phyloP scores from a whole-genome alignment of 352 stramenopile species.

The Globisporangium camurandrum region DNA sequence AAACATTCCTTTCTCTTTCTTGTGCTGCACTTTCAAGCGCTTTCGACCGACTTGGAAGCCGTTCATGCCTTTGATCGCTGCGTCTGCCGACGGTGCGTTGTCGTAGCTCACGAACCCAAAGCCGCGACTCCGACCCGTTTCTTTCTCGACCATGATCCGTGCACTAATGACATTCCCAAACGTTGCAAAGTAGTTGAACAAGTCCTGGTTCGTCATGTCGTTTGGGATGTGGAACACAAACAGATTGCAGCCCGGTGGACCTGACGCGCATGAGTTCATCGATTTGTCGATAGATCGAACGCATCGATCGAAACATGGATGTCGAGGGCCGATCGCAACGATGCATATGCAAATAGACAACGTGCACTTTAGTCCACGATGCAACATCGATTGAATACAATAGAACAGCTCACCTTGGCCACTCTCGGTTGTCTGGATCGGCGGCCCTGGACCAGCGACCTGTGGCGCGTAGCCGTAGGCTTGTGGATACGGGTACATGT shows the following conservation, averaged over 20 bases:
- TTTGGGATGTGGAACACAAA: slow-evolving; percentile 99
- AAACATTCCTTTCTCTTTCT: slow-evolving; percentile 87
- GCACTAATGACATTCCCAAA: slow-evolving; percentile 95
- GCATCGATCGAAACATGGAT: too few relatives aligned
- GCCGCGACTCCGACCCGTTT: slow-evolving; percentile 91
- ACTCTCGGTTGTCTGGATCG: slow-evolving; percentile 85
- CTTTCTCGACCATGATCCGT: slow-evolving; percentile 96
- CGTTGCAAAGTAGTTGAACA: slow-evolving; percentile 94
- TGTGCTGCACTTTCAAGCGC: slow-evolving; percentile 94
- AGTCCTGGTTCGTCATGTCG: slow-evolving; percentile 95
- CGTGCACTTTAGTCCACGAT: slow-evolving; percentile 34
- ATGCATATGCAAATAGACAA: too few relatives aligned
- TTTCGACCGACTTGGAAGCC: slow-evolving; percentile 95
- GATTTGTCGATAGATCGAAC: neutral
- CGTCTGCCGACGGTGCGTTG: slow-evolving; percentile 85
- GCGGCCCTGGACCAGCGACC: slow-evolving; percentile 73
- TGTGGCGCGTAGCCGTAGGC: slow-evolving; percentile 79
- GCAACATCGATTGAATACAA: slow-evolving; percentile 15
- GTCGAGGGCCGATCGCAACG: neutral
- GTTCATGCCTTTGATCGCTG: slow-evolving; percentile 94
- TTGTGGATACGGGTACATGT: slow-evolving; percentile 85
- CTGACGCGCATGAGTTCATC: slow-evolving; percentile 25
- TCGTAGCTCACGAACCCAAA: slow-evolving; percentile 97
- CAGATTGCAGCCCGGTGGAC: slow-evolving; percentile 93
- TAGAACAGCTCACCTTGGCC: slow-evolving; percentile 59